Conservation (phyloP, 169 alveolate species). For the Plasmodium gallinaceum region DNA sequence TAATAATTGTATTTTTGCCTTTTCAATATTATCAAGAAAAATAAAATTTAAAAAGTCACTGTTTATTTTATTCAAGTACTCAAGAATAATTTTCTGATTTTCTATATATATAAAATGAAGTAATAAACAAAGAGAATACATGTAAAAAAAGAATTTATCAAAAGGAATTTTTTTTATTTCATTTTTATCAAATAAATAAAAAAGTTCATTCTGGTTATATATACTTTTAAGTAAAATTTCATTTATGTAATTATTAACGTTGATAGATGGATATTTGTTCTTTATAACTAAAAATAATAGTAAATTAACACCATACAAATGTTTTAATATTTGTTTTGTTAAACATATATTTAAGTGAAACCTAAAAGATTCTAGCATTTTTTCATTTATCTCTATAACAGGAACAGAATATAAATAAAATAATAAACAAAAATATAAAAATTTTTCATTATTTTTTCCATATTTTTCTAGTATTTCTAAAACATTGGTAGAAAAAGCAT, state of each 20-base stretch:
- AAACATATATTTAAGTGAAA: slow-evolving; percentile 44
- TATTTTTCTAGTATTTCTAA: slow-evolving; percentile 67
- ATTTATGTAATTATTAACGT: slow-evolving; percentile 19
- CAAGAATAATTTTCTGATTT: slow-evolving; percentile 3
- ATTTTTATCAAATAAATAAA: slow-evolving; percentile 39
- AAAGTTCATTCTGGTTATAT: slow-evolving; percentile 44
- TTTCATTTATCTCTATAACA: slow-evolving; percentile 55
- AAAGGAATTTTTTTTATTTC: slow-evolving; percentile 60
- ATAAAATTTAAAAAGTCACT: slow-evolving; percentile 18
- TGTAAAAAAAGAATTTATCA: slow-evolving; percentile 58
- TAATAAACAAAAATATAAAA: slow-evolving; percentile 38
- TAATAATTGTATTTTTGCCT: neutral
- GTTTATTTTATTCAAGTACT: slow-evolving; percentile 24
- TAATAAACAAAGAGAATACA: slow-evolving; percentile 54
- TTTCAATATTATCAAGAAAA: slow-evolving; percentile 36
- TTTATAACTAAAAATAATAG: slow-evolving; percentile 42
- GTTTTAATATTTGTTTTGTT: slow-evolving; percentile 54
- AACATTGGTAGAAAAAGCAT: slow-evolving; percentile 28
- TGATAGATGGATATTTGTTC: neutral
- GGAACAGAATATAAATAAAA: slow-evolving; percentile 32
- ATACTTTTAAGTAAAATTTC: slow-evolving; percentile 33
- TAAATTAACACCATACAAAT: slow-evolving; percentile 39
- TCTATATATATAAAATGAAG: slow-evolving; percentile 20
- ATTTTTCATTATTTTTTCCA: slow-evolving; percentile 69
- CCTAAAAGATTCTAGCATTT: slow-evolving; percentile 18